These are phyloP conservation scores for Gloeopeniophorella convolvens DNA, from an alignment of 768 basidiomycete species.

Conservation along the genomic window DNA sequence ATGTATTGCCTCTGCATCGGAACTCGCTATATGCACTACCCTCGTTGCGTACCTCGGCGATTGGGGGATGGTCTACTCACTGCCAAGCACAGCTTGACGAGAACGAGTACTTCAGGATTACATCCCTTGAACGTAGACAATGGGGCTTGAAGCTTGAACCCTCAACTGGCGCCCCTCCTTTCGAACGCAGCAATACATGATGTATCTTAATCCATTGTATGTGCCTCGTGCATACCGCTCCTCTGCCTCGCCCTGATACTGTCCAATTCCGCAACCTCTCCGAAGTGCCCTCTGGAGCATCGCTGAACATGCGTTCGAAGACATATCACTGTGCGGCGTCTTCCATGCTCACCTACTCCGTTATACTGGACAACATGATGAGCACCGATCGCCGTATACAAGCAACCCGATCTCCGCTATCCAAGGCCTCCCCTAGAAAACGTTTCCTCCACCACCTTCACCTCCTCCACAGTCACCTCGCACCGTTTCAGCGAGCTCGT, in stretches of 20 bases:
- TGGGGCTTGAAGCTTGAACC: background rate
- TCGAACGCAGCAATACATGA: background rate
- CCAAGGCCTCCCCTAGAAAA: too few species aligned
- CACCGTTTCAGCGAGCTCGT: too few species aligned
- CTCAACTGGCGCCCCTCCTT: background rate
- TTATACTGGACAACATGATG: background rate
- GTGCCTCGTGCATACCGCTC: conserved; percentile 10
- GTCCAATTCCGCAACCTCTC: background rate
- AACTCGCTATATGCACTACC: background rate
- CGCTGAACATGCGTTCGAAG: background rate
- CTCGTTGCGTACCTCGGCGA: background rate
- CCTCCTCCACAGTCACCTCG: too few species aligned
- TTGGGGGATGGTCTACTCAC: too few species aligned
- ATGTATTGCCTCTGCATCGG: background rate
- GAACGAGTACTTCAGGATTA: too few species aligned
- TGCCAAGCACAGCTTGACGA: too few species aligned
- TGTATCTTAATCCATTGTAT: background rate
- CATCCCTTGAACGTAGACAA: too few species aligned
- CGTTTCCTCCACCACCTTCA: too few species aligned
- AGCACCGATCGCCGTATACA: too few species aligned
- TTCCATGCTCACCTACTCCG: background rate
- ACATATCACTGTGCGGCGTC: too few species aligned
- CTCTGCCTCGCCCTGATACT: conserved; percentile 3
- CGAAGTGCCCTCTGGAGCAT: background rate
- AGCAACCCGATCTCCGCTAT: too few species aligned